A percentile compares a stretch with the other conserved stretches of the same genome.
phyloP scores from a whole-genome alignment of 2,329 filamentous ascomycete genomes.

The Cercospora beticola region DNA sequence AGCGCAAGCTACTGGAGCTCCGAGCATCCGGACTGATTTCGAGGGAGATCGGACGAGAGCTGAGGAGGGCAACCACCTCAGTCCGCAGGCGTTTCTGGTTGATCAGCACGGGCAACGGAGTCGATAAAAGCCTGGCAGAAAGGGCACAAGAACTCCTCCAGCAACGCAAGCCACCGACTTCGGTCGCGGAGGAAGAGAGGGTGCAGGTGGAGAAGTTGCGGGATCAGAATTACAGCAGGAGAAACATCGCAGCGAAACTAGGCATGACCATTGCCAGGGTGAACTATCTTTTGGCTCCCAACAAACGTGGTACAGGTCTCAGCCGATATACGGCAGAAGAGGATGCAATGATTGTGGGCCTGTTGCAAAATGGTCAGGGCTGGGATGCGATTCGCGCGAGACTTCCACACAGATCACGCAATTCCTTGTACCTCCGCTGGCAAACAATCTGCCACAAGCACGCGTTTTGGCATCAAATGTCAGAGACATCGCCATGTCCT shows the following conservation, averaged over 20 bases:
- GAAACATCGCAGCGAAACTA: neutral
- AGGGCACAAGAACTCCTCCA: neutral
- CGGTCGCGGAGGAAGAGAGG: neutral
- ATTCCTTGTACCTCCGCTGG: neutral
- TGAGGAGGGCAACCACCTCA: neutral
- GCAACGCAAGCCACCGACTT: neutral
- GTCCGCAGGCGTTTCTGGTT: neutral
- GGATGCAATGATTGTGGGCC: neutral
- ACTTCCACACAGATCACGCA: neutral
- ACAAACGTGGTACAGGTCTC: neutral
- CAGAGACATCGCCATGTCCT: neutral
- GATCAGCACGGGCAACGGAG: neutral
- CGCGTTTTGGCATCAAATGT: neutral
- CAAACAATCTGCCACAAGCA: neutral
- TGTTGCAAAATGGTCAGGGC: neutral
- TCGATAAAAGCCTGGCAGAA: neutral
- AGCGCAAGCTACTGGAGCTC: slow-evolving; percentile 2
- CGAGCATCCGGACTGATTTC: neutral
- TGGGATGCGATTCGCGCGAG: neutral
- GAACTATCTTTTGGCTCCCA: neutral
- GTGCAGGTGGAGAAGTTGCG: neutral
- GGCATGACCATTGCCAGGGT: neutral
- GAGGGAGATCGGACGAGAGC: neutral
- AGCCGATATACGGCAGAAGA: neutral
- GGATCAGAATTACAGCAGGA: neutral